Conservation (phyloP, 441 rosid species). For the Erysimum pusillum region DNA sequence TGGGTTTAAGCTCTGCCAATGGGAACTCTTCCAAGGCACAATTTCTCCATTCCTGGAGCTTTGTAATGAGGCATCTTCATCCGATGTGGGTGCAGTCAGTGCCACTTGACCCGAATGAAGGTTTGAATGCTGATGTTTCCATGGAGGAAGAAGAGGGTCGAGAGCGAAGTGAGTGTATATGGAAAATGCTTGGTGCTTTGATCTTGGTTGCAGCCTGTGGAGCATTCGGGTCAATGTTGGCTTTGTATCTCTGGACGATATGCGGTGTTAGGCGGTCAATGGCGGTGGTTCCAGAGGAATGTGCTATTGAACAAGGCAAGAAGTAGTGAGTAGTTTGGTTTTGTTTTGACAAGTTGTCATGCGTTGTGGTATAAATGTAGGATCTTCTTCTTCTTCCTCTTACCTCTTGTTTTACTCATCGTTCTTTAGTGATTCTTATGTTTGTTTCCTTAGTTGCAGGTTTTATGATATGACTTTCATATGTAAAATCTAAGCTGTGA, state of each 20-base stretch:
- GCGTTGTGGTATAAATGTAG: slow-evolving; percentile 24
- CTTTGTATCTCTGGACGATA: slow-evolving; percentile 59
- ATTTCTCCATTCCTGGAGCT: slow-evolving; percentile 71
- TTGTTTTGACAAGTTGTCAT: background rate
- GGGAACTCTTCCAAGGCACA: slow-evolving; percentile 63
- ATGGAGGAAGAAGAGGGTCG: slow-evolving; percentile 43
- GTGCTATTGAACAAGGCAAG: slow-evolving; percentile 62
- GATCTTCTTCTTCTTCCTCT: background rate
- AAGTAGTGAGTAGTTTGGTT: slow-evolving; percentile 47
- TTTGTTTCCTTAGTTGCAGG: slow-evolving; percentile 1
- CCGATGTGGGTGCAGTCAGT: slow-evolving; percentile 67
- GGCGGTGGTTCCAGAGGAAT: slow-evolving; percentile 69
- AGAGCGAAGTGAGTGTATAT: slow-evolving; percentile 50
- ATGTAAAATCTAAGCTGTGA: background rate
- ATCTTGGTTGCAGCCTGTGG: slow-evolving; percentile 37
- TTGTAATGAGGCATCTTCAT: slow-evolving; percentile 56
- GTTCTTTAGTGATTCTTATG: background rate
- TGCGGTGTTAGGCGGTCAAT: slow-evolving; percentile 62
- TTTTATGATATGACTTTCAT: background rate
- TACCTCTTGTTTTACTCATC: background rate
- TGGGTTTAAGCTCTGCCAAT: slow-evolving; percentile 74
- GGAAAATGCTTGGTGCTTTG: slow-evolving; percentile 52
- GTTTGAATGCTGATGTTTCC: background rate
- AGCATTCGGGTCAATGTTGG: slow-evolving; percentile 60
- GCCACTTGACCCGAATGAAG: slow-evolving; percentile 50